Conservation (phyloP, 2,329 filamentous ascomycete species). For the Claviceps citrina region DNA sequence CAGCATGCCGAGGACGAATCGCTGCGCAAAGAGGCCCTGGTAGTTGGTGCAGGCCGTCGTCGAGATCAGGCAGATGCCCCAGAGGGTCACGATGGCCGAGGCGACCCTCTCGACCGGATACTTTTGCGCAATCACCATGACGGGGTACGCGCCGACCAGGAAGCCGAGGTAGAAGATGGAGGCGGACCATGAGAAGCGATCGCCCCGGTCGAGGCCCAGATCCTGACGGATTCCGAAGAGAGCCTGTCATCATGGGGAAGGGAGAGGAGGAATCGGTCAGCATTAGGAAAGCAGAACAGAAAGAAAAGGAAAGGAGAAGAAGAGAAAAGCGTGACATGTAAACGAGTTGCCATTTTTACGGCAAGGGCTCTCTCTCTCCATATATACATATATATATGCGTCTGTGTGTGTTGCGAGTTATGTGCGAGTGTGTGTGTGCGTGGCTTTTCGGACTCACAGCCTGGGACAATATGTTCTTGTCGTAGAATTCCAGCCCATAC, state of each 20-base stretch:
- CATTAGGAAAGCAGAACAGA: background rate
- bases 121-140: slow-evolving; percentile 17
- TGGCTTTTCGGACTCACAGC: slow-evolving; percentile 2
- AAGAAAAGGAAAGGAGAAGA: too few species aligned
- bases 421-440: too few species aligned
- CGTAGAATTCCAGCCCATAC: slow-evolving; percentile 7
- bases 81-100: slow-evolving; percentile 10
- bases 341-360: too few species aligned
- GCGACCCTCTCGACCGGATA: slow-evolving; percentile 17
- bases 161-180: slow-evolving; percentile 34
- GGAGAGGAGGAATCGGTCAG: background rate
- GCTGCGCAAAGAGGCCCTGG: slow-evolving; percentile 22
- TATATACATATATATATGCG: background rate
- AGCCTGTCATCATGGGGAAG: too few species aligned
- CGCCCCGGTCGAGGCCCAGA: slow-evolving; percentile 3
- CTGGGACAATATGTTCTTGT: slow-evolving; percentile 8
- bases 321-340: background rate
- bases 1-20: slow-evolving; percentile 27
- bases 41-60: slow-evolving; percentile 22
- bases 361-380: too few species aligned
- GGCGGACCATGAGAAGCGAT: slow-evolving; percentile 5
- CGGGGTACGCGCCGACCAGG: slow-evolving; percentile 23
- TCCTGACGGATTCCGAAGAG: slow-evolving; percentile 5
- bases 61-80: slow-evolving; percentile 23
- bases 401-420: too few species aligned